Conservation (phyloP, 2,329 filamentous ascomycete genomes). For the Tolypocladium paradoxum region DNA sequence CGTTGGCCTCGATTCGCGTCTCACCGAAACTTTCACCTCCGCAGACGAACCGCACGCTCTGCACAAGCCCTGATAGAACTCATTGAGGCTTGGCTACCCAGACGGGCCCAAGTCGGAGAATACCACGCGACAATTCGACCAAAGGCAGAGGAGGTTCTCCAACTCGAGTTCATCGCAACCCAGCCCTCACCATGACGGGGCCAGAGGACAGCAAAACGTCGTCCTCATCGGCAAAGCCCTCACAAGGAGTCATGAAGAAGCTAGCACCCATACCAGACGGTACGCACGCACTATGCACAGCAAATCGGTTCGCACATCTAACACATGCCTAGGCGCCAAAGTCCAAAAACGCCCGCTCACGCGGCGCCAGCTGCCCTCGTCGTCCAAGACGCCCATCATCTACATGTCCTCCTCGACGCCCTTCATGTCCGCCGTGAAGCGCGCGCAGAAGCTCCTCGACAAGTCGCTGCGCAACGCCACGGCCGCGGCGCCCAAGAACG, state of each 20-base stretch:
- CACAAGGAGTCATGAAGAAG: constrained; percentile 13
- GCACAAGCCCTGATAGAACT: neutral
- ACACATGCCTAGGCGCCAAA: constrained; percentile 27
- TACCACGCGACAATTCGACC: neutral
- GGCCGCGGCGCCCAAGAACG: constrained; percentile 34
- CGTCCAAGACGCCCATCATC: constrained; percentile 37
- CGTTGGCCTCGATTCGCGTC: neutral
- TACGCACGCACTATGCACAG: constrained; percentile 1
- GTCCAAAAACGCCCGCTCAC: constrained; percentile 38
- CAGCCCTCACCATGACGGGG: neutral
- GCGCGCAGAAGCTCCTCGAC: constrained; percentile 52
- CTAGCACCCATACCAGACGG: constrained; percentile 24
- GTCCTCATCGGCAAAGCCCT: neutral
- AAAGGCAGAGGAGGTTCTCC: too few relatives aligned
- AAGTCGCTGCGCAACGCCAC: constrained; percentile 30
- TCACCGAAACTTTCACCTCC: neutral
- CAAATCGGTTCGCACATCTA: neutral
- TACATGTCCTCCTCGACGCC: constrained; percentile 56
- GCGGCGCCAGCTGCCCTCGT: constrained; percentile 28
- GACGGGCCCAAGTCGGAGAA: too few relatives aligned
- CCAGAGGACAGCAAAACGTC: neutral
- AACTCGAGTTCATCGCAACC: neutral
- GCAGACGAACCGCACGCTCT: neutral
- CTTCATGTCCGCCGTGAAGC: constrained; percentile 57
- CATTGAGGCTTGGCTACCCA: neutral